Conservation (phyloP, 441 rosid genomes). For the Arabidopsis hybrid region DNA sequence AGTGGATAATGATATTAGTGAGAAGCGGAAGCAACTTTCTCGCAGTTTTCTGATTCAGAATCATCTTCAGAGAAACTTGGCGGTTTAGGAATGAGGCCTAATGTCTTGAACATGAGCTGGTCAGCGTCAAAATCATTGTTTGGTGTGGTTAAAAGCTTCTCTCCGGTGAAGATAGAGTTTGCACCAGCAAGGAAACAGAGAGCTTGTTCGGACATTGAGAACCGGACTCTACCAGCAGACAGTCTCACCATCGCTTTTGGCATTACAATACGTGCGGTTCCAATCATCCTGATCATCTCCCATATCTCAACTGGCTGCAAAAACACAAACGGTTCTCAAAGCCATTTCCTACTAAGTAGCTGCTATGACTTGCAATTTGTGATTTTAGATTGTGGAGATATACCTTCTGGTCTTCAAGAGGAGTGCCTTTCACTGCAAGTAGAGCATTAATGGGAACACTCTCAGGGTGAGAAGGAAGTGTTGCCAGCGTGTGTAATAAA, state of each 20-base stretch:
- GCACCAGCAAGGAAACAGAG: constrained; percentile 99
- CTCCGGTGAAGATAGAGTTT: constrained; percentile 95
- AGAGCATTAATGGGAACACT: constrained; percentile 95
- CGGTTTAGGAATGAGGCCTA: constrained; percentile 91
- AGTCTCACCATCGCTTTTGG: constrained; percentile 96
- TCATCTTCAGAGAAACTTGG: constrained; percentile 71
- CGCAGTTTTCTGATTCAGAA: constrained; percentile 50
- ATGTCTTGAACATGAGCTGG: constrained; percentile 91
- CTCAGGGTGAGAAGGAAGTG: constrained; percentile 95
- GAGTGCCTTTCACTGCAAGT: constrained; percentile 95
- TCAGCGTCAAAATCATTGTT: constrained; percentile 91
- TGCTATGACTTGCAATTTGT: constrained; percentile 4
- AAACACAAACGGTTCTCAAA: constrained; percentile 13
- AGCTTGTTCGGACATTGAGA: constrained; percentile 91
- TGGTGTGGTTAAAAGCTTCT: constrained; percentile 94
- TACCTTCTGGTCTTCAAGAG: constrained; percentile 97
- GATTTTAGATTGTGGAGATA: constrained; percentile 5
- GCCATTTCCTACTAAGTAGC: neutral
- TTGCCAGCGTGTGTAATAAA: constrained; percentile 85
- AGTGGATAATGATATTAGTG: constrained; percentile 6
- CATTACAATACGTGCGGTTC: constrained; percentile 89
- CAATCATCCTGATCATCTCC: constrained; percentile 98
- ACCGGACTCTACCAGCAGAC: constrained; percentile 95
- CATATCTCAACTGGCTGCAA: constrained; percentile 95
- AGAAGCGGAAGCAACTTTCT: constrained; percentile 59